Percentiles rank a stretch among this genome's conserved stretches.
phyloP scores from a whole-genome alignment of 495 filamentous ascomycete species.

The Podospora pseudocomata region DNA sequence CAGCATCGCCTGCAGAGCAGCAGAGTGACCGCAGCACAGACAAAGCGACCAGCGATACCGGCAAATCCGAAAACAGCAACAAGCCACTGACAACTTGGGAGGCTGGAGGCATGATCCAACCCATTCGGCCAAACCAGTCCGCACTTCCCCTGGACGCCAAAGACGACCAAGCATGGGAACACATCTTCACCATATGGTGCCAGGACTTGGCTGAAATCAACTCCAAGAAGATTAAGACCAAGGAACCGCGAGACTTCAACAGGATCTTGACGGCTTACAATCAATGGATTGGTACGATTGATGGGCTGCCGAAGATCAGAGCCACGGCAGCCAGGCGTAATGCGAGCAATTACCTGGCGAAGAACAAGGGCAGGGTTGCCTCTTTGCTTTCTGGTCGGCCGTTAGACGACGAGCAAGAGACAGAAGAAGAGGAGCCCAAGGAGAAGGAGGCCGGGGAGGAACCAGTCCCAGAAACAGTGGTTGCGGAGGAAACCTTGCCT shows the following conservation, averaged over 20 bases:
- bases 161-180: slow-evolving; percentile 18
- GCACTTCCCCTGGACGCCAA: not conserved
- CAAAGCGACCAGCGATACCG: not conserved
- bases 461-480: not conserved
- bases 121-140: not conserved
- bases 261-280: slow-evolving; percentile 10
- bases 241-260: not conserved
- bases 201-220: slow-evolving; percentile 18
- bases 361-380: slow-evolving; percentile 7
- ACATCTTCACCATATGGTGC: slow-evolving; percentile 24
- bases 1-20: not conserved
- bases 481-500: not conserved
- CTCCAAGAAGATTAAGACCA: slow-evolving; percentile 6
- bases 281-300: slow-evolving; percentile 21
- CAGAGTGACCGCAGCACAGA: not conserved
- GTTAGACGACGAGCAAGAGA: not conserved
- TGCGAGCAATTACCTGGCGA: slow-evolving; percentile 14
- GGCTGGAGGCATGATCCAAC: not conserved
- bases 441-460: not conserved
- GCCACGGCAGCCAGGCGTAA: slow-evolving; percentile 13
- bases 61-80: not conserved
- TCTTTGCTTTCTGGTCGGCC: slow-evolving; percentile 5
- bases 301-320: slow-evolving; percentile 19
- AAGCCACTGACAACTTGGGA: not conserved
- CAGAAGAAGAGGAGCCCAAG: not conserved